Evolutionary conservation across 179 eudicot genomes (phyloP), one percentile per base, ranked within the genome.

Genomic region (Beta corolliflora): DNA sequence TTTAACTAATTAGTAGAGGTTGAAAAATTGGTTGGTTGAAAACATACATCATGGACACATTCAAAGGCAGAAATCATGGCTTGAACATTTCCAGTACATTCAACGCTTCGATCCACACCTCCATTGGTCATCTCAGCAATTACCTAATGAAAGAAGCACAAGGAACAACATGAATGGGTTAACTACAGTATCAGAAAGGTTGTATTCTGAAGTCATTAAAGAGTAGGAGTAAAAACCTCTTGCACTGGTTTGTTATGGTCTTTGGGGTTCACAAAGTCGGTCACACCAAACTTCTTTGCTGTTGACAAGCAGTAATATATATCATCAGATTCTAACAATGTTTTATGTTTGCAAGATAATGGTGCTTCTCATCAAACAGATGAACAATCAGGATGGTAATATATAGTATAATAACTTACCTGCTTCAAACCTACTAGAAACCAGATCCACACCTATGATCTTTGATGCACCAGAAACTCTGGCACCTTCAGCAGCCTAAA

Each of bases 1-100:
- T 65, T 36, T 7, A 13, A 4, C 13, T 13, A 19, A 66, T 11
- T 3, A 14, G 46, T 14, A 70, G 14, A 6, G 53, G 0, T 71
- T 19, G 55, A 36, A 0, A 45, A 67, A 41, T 0, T 54, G 64
- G 58, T 3, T 68, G 16, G n/a, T 25, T 46, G 23, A 69, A 76
- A 75, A 79, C 88, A 59, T 89, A 93, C 97, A 87, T 93, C 97
- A 80, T 93, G 97, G 64, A 93, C 97, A 79, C 94, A 91, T 86
- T 93, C 97, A 60, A 93, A 93, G 46, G 97, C 97, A 65, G 97
- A 91, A 23, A 92, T 91, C 94, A 92, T 92, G 52, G 94, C 97
- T 73, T 88, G 86, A 73, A 90, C 50, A 61, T 89, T 88, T 64
- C 97, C 97, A 61, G 97, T 93, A 70, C 95, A 93, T 78, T 93